A percentile compares a stretch with the other conserved stretches of the same genome.
These are phyloP conservation scores for Geranium brycei DNA, from an alignment of 345 rosid species.

Conservation along the genomic window DNA sequence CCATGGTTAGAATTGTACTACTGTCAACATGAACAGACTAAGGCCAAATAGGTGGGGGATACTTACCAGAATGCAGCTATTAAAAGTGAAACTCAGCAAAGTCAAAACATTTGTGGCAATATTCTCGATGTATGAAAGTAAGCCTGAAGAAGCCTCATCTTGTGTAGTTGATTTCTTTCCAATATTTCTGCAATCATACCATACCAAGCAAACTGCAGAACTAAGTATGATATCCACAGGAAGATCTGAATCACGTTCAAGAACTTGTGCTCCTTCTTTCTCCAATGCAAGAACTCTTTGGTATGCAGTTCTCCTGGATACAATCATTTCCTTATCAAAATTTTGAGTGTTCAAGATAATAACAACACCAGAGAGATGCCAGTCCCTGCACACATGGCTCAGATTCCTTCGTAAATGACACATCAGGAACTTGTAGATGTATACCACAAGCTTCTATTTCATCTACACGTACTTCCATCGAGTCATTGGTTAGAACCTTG, in stretches of 20 bases:
- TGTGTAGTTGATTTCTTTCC: constrained; percentile 38
- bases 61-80: constrained; percentile 74
- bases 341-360: constrained; percentile 66
- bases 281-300: constrained; percentile 74
- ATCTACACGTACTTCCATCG: constrained; percentile 14
- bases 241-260: constrained; percentile 71
- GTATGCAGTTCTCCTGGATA: constrained; percentile 74
- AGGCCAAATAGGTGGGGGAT: constrained; percentile 1
- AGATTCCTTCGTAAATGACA: constrained; percentile 21
- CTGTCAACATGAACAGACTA: background rate
- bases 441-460: constrained; percentile 20
- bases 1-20: constrained; percentile 1
- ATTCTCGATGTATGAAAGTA: constrained; percentile 55
- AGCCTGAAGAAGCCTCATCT: constrained; percentile 48
- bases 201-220: constrained; percentile 58
- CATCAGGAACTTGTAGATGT: constrained; percentile 18
- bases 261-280: constrained; percentile 68
- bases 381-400: constrained; percentile 22
- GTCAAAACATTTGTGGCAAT: constrained; percentile 71
- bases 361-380: constrained; percentile 25
- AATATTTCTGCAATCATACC: constrained; percentile 61
- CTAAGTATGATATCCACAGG: constrained; percentile 71
- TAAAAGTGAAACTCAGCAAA: constrained; percentile 65
- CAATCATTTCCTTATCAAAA: constrained; percentile 67
- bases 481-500: constrained; percentile 19